Conservation (phyloP, 768 basidiomycete species). For the Dioszegia crocea region DNA sequence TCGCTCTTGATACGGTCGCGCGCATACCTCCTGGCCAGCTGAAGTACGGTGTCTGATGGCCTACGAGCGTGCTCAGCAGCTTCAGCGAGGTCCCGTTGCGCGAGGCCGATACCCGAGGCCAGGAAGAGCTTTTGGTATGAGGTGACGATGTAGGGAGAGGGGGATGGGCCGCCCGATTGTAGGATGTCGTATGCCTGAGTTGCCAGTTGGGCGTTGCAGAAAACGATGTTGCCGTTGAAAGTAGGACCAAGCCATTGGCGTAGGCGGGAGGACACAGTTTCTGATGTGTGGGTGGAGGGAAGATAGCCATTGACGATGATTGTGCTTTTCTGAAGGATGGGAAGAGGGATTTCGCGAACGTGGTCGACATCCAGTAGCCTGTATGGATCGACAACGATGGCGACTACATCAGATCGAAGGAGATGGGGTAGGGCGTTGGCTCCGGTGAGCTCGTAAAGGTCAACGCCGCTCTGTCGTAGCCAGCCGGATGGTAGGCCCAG, state of each 20-base stretch:
- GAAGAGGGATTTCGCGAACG: constrained; percentile 9
- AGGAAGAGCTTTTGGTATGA: constrained; percentile 10
- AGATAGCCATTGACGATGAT: constrained; percentile 38
- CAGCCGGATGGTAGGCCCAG: constrained; percentile 26
- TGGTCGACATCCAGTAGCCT: constrained; percentile 23
- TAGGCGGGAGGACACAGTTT: constrained; percentile 1
- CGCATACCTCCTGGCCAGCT: not conserved
- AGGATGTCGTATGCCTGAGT: constrained; percentile 22
- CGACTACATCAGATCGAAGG: constrained; percentile 7
- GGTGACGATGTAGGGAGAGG: constrained; percentile 7
- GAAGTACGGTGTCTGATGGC: not conserved
- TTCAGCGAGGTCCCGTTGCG: not conserved
- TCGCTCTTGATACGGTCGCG: not conserved
- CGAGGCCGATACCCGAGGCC: constrained; percentile 6
- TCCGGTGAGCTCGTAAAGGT: constrained; percentile 6
- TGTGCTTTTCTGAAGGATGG: constrained; percentile 8
- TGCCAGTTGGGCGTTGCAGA: constrained; percentile 20
- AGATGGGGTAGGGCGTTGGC: constrained; percentile 15
- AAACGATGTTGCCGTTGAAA: constrained; percentile 14
- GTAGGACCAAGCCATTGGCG: constrained; percentile 7
- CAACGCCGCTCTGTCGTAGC: constrained; percentile 18
- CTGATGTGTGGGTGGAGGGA: constrained; percentile 11
- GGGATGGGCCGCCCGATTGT: constrained; percentile 5
- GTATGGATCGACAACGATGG: constrained; percentile 43
- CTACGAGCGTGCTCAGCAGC: not conserved